phyloP scores from a whole-genome alignment of 2,329 filamentous ascomycete genomes.

The Colletotrichum graminicola region DNA sequence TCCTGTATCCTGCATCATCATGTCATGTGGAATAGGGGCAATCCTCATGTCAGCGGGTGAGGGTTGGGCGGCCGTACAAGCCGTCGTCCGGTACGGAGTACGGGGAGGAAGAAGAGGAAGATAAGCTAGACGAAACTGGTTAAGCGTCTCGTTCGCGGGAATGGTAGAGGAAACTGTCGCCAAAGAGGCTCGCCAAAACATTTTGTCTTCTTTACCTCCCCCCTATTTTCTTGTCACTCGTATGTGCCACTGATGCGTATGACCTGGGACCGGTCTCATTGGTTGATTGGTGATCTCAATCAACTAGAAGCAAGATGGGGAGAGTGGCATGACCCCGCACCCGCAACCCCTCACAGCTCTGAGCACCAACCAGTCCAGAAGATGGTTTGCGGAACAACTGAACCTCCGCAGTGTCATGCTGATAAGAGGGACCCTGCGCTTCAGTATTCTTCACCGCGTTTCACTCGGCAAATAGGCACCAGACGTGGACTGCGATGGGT shows the following conservation, averaged over 20 bases:
- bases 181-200: background rate
- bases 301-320: background rate
- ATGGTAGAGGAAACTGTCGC: no score
- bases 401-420: background rate
- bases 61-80: background rate
- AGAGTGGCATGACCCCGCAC: slow-evolving; percentile 10
- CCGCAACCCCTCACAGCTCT: slow-evolving; percentile 1
- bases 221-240: no score
- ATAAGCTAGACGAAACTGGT: no score
- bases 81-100: background rate
- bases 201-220: no score
- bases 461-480: background rate
- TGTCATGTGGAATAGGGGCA: background rate
- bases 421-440: background rate
- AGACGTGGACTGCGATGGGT: slow-evolving; percentile 25
- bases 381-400: background rate
- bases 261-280: background rate
- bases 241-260: background rate
- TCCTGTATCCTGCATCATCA: background rate
- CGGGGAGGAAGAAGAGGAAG: background rate
- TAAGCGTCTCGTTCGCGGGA: no score
- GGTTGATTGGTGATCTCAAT: no score
- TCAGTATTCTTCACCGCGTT: background rate
- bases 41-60: background rate
- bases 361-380: background rate